Base-by-base conservation (phyloP, 1,284 basidiomycete genomes). In the Gomphus sp. region DNA sequence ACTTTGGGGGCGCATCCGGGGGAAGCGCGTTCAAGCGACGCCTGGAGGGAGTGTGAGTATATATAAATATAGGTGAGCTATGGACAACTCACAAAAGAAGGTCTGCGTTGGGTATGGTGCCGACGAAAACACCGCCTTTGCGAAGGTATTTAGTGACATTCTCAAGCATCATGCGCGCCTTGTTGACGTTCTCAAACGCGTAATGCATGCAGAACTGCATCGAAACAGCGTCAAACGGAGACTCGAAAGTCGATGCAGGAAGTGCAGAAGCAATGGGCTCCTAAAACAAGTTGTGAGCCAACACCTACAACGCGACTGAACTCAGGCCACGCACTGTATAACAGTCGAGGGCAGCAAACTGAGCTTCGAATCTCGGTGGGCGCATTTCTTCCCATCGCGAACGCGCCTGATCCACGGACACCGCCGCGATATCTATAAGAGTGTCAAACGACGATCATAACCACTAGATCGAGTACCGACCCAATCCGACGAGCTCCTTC, bases 141-240 rank as follows among this genome's bases (percentile, higher is more conserved):
- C 89, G 78, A 52, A 99, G 77, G 75, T 88, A 88, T 45, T 81
- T 73, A 56, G 85, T 82, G 28, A 96, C 95, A 69, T 99, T 99
- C 55, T 87, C 81, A 33, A 99, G 81, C 96, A 99, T 98, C 68
- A 83, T 86, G 39, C 92, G 80, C 31, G 87, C 92, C 70, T 97
- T 98, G 56, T 80, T 75, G 34, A 86, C 82, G 44, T 81, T 88
- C 70, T 98, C 94, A 71, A 98, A 99, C 8, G 96, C 97, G 69
- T 99, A 99, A 72, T 99, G 97, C 92, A 99, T 97, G 73, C 96
- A 99, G 72, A 99, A 99, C 70, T 99, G 97, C 88, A 98, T 89
- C 2, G 92, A 91, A 22, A 99, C 93, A 54, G 92, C 92, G 70
- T 98, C 95, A 69, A 98, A 98, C 11, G 82, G 85, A 36, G 76